Conservation (phyloP, 306 rosid genomes). For the Castanea sativa region DNA sequence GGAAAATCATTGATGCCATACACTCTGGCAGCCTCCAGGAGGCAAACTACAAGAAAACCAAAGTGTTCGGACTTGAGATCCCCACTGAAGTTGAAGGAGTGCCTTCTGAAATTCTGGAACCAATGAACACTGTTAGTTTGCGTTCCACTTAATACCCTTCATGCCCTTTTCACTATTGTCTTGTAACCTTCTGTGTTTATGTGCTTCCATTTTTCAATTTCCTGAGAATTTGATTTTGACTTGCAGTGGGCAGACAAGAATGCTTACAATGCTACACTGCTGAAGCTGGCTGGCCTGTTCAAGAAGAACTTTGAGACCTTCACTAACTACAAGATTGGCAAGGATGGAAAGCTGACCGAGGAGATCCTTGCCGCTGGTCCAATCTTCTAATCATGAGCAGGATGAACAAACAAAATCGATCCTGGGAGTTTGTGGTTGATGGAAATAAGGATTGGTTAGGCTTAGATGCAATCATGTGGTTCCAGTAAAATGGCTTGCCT, state of each 20-base stretch:
- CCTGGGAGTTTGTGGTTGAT: not conserved
- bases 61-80: constrained; percentile 74
- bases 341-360: constrained; percentile 50
- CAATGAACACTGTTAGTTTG: constrained; percentile 67
- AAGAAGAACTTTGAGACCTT: constrained; percentile 73
- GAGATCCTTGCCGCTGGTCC: constrained; percentile 90
- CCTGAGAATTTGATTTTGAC: not conserved
- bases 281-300: constrained; percentile 72
- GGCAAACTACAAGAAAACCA: constrained; percentile 53
- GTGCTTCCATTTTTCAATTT: not conserved
- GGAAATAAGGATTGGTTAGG: not conserved
- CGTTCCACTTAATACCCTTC: not conserved
- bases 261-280: constrained; percentile 47
- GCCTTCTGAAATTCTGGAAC: constrained; percentile 76
- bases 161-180: not conserved
- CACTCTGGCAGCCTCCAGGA: constrained; percentile 70
- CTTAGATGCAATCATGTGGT: not conserved
- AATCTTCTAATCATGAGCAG: constrained; percentile 33
- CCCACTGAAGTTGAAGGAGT: constrained; percentile 73
- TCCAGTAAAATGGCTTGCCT: not conserved
- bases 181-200: not conserved
- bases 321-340: constrained; percentile 60
- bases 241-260: constrained; percentile 76
- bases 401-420: not conserved
- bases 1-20: constrained; percentile 84